These are phyloP conservation scores for Exophiala lecanii-corni DNA, from an alignment of 2,329 filamentous ascomycete species.

Conservation along the genomic window DNA sequence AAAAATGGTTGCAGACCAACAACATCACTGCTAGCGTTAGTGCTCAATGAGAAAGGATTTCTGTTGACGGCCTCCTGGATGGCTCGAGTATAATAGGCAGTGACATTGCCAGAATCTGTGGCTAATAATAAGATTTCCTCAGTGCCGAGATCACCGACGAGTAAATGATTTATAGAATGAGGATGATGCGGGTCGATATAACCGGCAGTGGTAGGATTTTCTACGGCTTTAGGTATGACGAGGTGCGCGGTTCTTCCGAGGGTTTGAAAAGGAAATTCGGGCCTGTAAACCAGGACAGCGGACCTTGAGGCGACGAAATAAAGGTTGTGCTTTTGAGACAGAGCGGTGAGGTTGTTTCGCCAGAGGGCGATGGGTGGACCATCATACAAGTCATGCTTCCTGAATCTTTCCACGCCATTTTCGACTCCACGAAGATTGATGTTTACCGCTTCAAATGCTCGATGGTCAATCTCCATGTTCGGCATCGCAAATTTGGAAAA, in stretches of 20 bases:
- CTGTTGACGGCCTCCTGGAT: conserved; percentile 44
- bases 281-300: conserved; percentile 43
- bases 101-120: conserved; percentile 72
- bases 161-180: conserved; percentile 65
- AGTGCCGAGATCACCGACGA: conserved; percentile 63
- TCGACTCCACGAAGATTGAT: conserved; percentile 20
- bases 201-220: conserved; percentile 43
- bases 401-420: conserved; percentile 29
- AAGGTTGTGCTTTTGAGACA: conserved; percentile 45
- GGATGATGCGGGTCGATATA: conserved; percentile 49
- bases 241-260: conserved; percentile 37
- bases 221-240: conserved; percentile 39
- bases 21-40: conserved; percentile 30
- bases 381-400: conserved; percentile 29
- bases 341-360: conserved; percentile 44
- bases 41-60: conserved; percentile 18
- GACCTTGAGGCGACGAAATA: conserved; percentile 41
- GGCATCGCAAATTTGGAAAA: too few relatives aligned
- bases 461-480: conserved; percentile 22
- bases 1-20: conserved; percentile 56
- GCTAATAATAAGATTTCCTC: conserved; percentile 64
- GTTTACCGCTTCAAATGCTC: conserved; percentile 20
- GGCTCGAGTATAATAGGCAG: conserved; percentile 61
- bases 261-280: conserved; percentile 37
- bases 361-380: conserved; percentile 35